A percentile compares a stretch with the other conserved stretches of the same genome.
phyloP scores from a whole-genome alignment of 805 yeast genomes.

The Wilhelminamyces savonicus region DNA sequence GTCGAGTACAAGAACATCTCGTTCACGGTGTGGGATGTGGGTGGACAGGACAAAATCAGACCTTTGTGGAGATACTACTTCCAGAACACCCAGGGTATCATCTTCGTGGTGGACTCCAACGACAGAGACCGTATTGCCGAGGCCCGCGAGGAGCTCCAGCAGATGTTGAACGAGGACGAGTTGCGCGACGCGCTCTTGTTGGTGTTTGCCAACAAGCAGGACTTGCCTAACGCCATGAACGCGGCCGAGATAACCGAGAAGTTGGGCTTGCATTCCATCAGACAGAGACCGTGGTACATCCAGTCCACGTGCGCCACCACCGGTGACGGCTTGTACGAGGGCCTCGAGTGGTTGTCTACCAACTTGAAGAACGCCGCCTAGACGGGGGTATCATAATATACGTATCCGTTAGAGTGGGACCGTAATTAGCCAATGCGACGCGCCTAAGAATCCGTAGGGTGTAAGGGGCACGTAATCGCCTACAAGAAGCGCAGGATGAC shows the following conservation, averaged over 20 bases:
- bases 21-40: slow-evolving; percentile 98
- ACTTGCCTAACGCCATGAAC: slow-evolving; percentile 97
- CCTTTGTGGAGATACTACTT: slow-evolving; percentile 98
- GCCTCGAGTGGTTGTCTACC: slow-evolving; percentile 19
- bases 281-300: slow-evolving; percentile 99
- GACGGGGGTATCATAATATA: too few species aligned
- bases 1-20: slow-evolving; percentile 96
- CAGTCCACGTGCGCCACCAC: slow-evolving; percentile 99
- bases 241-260: slow-evolving; percentile 98
- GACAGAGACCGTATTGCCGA: slow-evolving; percentile 97
- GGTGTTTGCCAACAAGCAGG: slow-evolving; percentile 97
- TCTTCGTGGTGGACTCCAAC: slow-evolving; percentile 95
- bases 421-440: too few species aligned
- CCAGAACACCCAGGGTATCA: slow-evolving; percentile 98
- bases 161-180: slow-evolving; percentile 98
- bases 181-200: slow-evolving; percentile 92
- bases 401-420: too few species aligned
- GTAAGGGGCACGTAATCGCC: too few species aligned
- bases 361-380: slow-evolving; percentile 15
- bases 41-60: slow-evolving; percentile 99
- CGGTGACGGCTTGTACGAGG: slow-evolving; percentile 83
- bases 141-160: slow-evolving; percentile 97
- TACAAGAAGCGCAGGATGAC: too few species aligned
- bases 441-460: too few species aligned
- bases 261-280: slow-evolving; percentile 91